These are phyloP conservation scores for Zygoascus hellenicus DNA, from an alignment of 1,139 yeast genomes.

Conservation along the genomic window DNA sequence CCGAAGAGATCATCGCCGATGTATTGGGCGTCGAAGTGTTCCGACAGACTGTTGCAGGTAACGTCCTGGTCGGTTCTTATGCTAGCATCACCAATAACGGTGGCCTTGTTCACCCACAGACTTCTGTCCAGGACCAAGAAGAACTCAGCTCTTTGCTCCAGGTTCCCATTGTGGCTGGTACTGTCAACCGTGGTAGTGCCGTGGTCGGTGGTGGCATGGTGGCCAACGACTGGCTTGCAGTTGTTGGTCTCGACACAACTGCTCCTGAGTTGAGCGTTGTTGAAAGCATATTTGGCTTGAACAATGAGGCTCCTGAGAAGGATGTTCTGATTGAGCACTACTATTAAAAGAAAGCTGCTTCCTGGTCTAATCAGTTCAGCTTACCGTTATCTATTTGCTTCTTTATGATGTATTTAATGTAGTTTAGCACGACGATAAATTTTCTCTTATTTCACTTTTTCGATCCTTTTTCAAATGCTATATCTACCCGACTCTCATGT, in stretches of 20 bases:
- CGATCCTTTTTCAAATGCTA: too few relatives aligned
- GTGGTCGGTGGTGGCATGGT: conserved; percentile 99
- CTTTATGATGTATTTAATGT: too few relatives aligned
- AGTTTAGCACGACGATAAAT: too few relatives aligned
- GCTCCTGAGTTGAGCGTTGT: conserved; percentile 97
- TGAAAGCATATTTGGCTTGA: conserved; percentile 74
- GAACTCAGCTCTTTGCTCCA: conserved; percentile 92
- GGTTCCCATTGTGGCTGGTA: conserved; percentile 98
- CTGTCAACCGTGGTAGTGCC: conserved; percentile 94
- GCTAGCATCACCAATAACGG: conserved; percentile 96
- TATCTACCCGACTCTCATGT: too few relatives aligned
- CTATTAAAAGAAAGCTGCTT: conserved; percentile 22
- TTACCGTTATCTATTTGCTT: too few relatives aligned
- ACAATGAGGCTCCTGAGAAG: conserved; percentile 37
- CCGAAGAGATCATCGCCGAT: conserved; percentile 97
- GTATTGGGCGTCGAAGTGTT: conserved; percentile 99
- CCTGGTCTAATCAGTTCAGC: too few relatives aligned
- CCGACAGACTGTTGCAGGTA: conserved; percentile 98
- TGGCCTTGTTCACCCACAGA: conserved; percentile 96
- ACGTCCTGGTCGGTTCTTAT: conserved; percentile 94
- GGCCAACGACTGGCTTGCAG: conserved; percentile 97
- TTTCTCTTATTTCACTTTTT: too few relatives aligned
- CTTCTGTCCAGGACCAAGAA: conserved; percentile 96
- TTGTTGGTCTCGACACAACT: conserved; percentile 93
- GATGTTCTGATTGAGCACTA: conserved; percentile 38